These are phyloP conservation scores for Plasmodium billcollinsi DNA, from an alignment of 169 alveolate species.

Conservation along the genomic window DNA sequence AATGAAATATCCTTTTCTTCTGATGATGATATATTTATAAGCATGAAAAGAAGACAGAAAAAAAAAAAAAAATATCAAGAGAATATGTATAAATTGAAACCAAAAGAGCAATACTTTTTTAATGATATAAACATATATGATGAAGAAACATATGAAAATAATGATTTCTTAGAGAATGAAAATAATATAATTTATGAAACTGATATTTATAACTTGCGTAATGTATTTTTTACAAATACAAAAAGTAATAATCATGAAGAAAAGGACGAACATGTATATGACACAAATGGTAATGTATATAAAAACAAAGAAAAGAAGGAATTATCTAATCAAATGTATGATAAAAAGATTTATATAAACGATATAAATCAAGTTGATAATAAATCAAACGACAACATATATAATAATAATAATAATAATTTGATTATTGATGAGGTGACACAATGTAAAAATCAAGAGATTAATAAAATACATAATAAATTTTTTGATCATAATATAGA, in stretches of 20 bases:
- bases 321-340: not conserved
- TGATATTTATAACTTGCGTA: slow-evolving; percentile 62
- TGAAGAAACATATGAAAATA: slow-evolving; percentile 47
- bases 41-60: slow-evolving; percentile 54
- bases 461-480: slow-evolving; percentile 1
- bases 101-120: slow-evolving; percentile 73
- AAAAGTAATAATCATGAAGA: not conserved
- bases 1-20: slow-evolving; percentile 2
- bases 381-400: not conserved
- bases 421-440: not conserved
- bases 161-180: slow-evolving; percentile 1
- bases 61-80: slow-evolving; percentile 19
- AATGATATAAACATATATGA: slow-evolving; percentile 58
- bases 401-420: not conserved
- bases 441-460: too few relatives aligned
- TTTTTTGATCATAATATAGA: not conserved
- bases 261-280: not conserved
- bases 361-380: not conserved
- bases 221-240: slow-evolving; percentile 26
- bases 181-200: slow-evolving; percentile 60
- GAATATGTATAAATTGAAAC: slow-evolving; percentile 9
- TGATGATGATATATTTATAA: slow-evolving; percentile 68
- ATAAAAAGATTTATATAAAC: not conserved
- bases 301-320: not conserved
- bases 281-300: not conserved